phyloP scores from a whole-genome alignment of 495 filamentous ascomycete genomes.

The Penicillium canariense region DNA sequence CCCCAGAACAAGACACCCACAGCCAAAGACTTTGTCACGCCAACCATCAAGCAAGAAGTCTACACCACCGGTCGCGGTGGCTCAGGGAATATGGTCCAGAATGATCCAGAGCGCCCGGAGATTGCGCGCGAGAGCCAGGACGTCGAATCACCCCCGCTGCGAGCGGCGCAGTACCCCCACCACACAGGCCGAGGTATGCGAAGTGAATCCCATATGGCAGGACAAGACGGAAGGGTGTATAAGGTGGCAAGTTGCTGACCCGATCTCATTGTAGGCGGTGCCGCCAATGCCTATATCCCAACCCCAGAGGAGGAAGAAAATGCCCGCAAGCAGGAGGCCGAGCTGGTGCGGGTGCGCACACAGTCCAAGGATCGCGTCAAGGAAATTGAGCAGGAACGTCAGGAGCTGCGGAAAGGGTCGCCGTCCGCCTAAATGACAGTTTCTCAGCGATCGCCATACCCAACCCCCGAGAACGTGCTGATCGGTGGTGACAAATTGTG shows the following conservation, averaged over 20 bases:
- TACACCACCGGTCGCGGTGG: slow-evolving; percentile 81
- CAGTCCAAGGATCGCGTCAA: slow-evolving; percentile 39
- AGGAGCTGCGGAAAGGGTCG: slow-evolving; percentile 25
- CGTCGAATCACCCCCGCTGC: slow-evolving; percentile 58
- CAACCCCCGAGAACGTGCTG: no score
- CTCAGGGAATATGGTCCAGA: slow-evolving; percentile 72
- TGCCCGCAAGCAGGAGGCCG: slow-evolving; percentile 32
- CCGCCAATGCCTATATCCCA: slow-evolving; percentile 45
- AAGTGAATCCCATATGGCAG: neutral
- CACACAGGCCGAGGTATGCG: slow-evolving; percentile 47
- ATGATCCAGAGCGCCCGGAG: slow-evolving; percentile 59
- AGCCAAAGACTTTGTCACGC: slow-evolving; percentile 69
- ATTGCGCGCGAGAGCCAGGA: slow-evolving; percentile 79
- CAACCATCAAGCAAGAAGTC: slow-evolving; percentile 73
- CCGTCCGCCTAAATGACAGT: slow-evolving; percentile 12
- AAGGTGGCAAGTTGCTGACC: neutral
- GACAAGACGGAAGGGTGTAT: neutral
- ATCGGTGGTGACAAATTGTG: no score
- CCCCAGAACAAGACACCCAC: slow-evolving; percentile 47
- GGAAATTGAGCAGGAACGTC: slow-evolving; percentile 32
- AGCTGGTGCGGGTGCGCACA: slow-evolving; percentile 37
- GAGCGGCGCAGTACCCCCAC: slow-evolving; percentile 42
- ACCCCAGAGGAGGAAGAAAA: slow-evolving; percentile 37
- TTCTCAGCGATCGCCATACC: no score
- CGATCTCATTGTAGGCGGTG: slow-evolving; percentile 33